These are phyloP conservation scores for Sclerotinia glacialis DNA, from an alignment of 2,329 filamentous ascomycete genomes.

Conservation along the genomic window DNA sequence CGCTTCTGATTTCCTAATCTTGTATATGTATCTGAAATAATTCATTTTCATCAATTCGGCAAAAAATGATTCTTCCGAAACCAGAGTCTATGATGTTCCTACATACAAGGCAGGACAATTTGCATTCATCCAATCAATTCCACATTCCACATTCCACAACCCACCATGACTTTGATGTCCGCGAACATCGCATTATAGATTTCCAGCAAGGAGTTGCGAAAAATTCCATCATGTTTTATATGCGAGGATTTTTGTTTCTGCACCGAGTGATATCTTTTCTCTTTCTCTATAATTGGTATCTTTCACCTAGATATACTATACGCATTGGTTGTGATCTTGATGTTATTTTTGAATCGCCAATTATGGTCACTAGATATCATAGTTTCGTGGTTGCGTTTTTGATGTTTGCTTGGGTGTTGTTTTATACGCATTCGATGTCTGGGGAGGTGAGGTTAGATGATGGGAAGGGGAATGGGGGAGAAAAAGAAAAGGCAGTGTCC, in stretches of 20 bases:
- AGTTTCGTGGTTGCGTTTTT: not conserved
- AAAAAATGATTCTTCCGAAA: not conserved
- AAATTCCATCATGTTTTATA: not conserved
- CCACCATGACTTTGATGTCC: not conserved
- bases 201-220: not conserved
- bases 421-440: not conserved
- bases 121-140: not conserved
- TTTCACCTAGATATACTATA: too few relatives aligned
- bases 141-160: too few relatives aligned
- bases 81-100: not conserved
- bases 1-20: not conserved
- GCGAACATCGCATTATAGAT: not conserved
- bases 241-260: not conserved
- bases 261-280: not conserved
- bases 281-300: not conserved
- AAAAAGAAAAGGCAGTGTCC: not conserved
- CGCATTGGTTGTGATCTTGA: not conserved
- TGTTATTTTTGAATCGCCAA: not conserved
- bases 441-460: not conserved
- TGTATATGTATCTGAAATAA: too few relatives aligned
- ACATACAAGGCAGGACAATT: not conserved
- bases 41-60: not conserved
- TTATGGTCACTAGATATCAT: conserved; percentile 1
- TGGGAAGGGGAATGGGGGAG: not conserved
- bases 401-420: conserved; percentile 3